Evolutionary conservation across 805 yeast genomes (phyloP), one percentile per base, ranked within the genome.

Genomic region (Torulaspora indica): DNA sequence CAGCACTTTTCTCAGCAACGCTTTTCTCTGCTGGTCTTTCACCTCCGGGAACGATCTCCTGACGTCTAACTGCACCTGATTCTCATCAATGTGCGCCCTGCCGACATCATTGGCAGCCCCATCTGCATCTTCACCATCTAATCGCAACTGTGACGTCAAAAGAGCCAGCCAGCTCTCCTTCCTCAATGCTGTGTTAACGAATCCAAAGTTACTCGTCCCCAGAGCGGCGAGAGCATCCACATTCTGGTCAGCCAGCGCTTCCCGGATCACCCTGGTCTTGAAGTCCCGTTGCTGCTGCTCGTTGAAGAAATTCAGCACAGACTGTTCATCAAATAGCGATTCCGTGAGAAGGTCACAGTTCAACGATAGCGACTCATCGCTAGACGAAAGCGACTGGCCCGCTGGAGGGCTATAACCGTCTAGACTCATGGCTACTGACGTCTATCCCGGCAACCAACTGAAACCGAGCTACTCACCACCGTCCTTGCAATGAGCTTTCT

Each of bases 31-130:
- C 1, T 48, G 46, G 22, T 56, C 46, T 5, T 48, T 29, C 3
- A 61, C 35, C 14, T 52, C 48, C 2, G 74, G 75, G 57, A 82
- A 83, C 10, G 95, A 78, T 40, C 98, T 67, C 15, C 77, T 77
- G 2, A 87, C 82, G 64, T 91, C 98, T 44, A 88, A 73, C 39
- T 69, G 63, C 1, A 89, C 88, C 63, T 91, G 98, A 6, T 75
- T 76, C 55, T 84, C 93, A 57, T 88, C 96, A 40, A 66, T 67
- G 57, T 85, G 95, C 2, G 24, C 40, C 9, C 13, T 17, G 5
- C 22, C 14, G 24, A 31, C 25, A 23, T 28, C 70, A 67, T 1
- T 67, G 8, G 27, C 24, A 5, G 8, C 12, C 8, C 10, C 17
- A 24, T 38, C 30, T n/a, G 15, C 37, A 15, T 30, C 35, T n/a